Evolutionary conservation across 2,329 filamentous ascomycete genomes (phyloP).

Genomic region (Calonectria hawksworthii): DNA sequence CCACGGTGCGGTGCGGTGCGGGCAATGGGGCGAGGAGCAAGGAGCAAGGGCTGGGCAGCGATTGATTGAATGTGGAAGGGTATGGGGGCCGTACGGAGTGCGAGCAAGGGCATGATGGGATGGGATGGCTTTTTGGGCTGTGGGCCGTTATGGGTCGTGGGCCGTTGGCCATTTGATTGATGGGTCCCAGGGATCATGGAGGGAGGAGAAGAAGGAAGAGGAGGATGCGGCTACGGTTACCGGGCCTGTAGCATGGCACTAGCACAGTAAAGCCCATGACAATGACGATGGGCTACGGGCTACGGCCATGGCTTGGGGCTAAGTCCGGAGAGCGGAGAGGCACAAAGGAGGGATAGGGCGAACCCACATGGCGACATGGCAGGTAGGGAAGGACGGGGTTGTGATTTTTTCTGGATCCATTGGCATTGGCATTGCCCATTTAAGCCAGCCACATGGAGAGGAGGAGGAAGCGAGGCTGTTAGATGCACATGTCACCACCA

Average conservation of each 20-base stretch:
- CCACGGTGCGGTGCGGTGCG: slow-evolving; percentile 16
- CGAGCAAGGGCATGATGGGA: slow-evolving; percentile 11
- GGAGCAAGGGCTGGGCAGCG: neutral
- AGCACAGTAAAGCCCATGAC: neutral
- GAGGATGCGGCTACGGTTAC: slow-evolving; percentile 6
- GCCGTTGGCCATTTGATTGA: slow-evolving; percentile 17
- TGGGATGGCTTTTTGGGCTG: slow-evolving; percentile 17
- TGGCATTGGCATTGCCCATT: slow-evolving; percentile 8
- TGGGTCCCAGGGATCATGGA: slow-evolving; percentile 12
- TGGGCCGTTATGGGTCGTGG: slow-evolving; percentile 16
- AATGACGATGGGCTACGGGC: slow-evolving; percentile 2
- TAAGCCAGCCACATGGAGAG: neutral
- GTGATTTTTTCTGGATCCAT: slow-evolving; percentile 5
- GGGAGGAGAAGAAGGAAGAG: neutral
- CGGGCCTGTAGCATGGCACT: neutral
- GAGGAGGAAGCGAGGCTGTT: neutral
- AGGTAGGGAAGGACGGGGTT: neutral
- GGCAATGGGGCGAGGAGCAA: slow-evolving; percentile 6
- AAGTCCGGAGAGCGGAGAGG: slow-evolving; percentile 16
- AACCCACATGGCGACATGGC: slow-evolving; percentile 18
- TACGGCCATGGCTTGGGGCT: slow-evolving; percentile 13
- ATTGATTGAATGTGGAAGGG: neutral
- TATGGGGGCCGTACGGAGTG: neutral
- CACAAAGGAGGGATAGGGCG: slow-evolving; percentile 8
- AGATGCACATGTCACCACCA: neutral